These are phyloP conservation scores for Noccaea bulbosa DNA, from an alignment of 345 rosid species.

Conservation along the genomic window DNA sequence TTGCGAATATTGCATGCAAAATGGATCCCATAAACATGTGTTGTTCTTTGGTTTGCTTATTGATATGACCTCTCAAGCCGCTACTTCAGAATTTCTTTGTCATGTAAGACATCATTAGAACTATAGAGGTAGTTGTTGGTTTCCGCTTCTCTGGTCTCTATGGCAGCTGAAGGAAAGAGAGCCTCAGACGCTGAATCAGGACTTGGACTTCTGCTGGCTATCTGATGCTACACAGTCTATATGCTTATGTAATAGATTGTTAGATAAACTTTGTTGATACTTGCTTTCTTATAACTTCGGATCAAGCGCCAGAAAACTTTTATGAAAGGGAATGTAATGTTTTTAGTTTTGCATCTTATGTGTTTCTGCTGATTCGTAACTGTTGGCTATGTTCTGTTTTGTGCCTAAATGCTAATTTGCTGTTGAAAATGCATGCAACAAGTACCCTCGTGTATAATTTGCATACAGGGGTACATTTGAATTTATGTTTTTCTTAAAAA, in stretches of 20 bases:
- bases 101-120: conserved; percentile 43
- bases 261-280: conserved; percentile 36
- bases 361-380: background rate
- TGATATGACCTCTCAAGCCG: conserved; percentile 15
- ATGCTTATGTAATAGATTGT: conserved; percentile 33
- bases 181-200: conserved; percentile 24
- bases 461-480: conserved; percentile 37
- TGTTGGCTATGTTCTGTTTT: background rate
- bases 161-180: conserved; percentile 45
- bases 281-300: conserved; percentile 15
- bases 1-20: conserved; percentile 34
- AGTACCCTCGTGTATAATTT: conserved; percentile 40
- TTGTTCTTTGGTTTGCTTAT: conserved; percentile 17
- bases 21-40: conserved; percentile 36
- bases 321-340: conserved; percentile 39
- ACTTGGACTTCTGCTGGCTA: conserved; percentile 14
- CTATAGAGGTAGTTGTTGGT: conserved; percentile 54
- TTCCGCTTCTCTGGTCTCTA: conserved; percentile 49
- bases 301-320: conserved; percentile 41
- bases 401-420: background rate
- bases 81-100: conserved; percentile 49
- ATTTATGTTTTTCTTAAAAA: conserved; percentile 21
- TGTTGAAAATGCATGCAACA: conserved; percentile 9
- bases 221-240: conserved; percentile 26
- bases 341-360: conserved; percentile 14